Conservation (phyloP, 768 basidiomycete species). For the Lactifluus rugatus region DNA sequence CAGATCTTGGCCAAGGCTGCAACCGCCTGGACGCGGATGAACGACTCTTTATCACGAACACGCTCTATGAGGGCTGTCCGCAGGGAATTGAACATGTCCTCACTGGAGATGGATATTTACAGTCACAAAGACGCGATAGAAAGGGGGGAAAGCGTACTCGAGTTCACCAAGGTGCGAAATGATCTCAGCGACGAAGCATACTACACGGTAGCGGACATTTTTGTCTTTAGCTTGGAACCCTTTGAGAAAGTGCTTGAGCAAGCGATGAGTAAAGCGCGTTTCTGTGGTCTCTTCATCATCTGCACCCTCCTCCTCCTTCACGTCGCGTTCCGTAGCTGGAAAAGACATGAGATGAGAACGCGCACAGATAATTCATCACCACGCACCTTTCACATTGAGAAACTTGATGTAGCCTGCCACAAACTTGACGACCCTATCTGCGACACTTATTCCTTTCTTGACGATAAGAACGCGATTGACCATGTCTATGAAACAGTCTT, state of each 20-base stretch:
- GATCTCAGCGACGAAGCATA: constrained; percentile 71
- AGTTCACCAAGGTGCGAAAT: constrained; percentile 73
- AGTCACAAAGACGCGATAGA: neutral
- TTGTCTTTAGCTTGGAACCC: constrained; percentile 87
- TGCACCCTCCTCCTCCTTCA: constrained; percentile 27
- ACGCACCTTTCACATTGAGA: constrained; percentile 65
- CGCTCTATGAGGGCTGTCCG: constrained; percentile 60
- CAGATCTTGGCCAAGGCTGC: constrained; percentile 71
- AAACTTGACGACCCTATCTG: constrained; percentile 76
- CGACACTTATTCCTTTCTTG: constrained; percentile 73
- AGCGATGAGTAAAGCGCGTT: constrained; percentile 38
- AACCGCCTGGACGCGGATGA: constrained; percentile 70
- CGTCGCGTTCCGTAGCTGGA: constrained; percentile 28
- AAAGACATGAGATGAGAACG: neutral
- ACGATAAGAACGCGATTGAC: constrained; percentile 51
- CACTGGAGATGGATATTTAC: constrained; percentile 41
- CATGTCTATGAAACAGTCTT: constrained; percentile 50
- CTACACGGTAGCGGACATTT: constrained; percentile 67
- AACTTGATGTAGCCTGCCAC: constrained; percentile 68
- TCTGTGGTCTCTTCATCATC: constrained; percentile 37
- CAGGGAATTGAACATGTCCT: constrained; percentile 59
- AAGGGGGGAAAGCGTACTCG: constrained; percentile 47
- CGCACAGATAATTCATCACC: neutral
- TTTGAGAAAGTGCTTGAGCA: constrained; percentile 50
- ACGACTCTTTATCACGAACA: constrained; percentile 66